Conservation (phyloP, 306 rosid genomes). For the Cicer bijugum region DNA sequence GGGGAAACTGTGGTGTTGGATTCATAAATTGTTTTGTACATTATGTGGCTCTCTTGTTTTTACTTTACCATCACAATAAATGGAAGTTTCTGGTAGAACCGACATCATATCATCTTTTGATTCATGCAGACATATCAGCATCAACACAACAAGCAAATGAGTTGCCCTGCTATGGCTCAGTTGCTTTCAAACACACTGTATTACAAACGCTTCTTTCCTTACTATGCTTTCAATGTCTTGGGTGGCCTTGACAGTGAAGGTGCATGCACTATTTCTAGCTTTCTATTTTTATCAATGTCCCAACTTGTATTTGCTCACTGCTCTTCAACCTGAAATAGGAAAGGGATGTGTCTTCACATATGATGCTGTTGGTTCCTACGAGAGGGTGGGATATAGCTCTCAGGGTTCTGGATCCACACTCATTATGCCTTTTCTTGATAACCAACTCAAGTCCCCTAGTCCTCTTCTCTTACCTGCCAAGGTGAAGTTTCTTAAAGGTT, state of each 20-base stretch:
- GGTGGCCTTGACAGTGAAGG: conserved; percentile 98
- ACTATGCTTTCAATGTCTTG: conserved; percentile 90
- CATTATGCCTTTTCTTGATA: conserved; percentile 86
- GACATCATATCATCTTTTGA: conserved; percentile 10
- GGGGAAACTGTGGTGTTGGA: too few species aligned
- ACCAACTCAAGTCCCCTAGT: conserved; percentile 91
- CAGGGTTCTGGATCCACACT: conserved; percentile 99
- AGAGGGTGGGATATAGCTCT: conserved; percentile 96
- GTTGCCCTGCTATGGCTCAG: conserved; percentile 99
- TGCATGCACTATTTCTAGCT: conserved; percentile 51
- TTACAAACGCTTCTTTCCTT: conserved; percentile 96
- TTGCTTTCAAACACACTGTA: conserved; percentile 94
- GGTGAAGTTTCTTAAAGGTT: conserved; percentile 51
- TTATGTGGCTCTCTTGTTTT: background rate
- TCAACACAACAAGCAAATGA: conserved; percentile 98
- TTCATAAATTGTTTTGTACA: background rate
- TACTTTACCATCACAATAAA: conserved; percentile 2
- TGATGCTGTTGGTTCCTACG: conserved; percentile 99
- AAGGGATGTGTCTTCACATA: conserved; percentile 99
- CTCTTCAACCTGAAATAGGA: conserved; percentile 54
- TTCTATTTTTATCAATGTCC: conserved; percentile 37
- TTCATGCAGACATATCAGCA: conserved; percentile 81
- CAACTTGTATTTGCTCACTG: conserved; percentile 21
- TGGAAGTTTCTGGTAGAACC: conserved; percentile 16
- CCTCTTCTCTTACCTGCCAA: conserved; percentile 83